Percentiles rank a stretch among this genome's conserved stretches.
Conservation (phyloP, 352 stramenopile species). For the Phytophthora fragariae region DNA sequence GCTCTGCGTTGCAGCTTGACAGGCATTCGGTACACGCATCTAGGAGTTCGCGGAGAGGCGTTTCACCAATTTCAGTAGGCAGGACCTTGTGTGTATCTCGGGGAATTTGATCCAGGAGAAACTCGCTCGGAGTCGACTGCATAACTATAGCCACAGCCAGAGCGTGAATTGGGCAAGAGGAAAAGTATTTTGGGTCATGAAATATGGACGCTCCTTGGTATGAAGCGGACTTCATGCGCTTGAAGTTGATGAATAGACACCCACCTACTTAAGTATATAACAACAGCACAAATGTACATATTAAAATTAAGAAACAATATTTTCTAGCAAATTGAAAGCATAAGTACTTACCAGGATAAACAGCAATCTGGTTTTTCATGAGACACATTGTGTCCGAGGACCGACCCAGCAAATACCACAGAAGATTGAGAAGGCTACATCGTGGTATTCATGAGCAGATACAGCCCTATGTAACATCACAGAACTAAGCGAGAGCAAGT, state of each 20-base stretch:
- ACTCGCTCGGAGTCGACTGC: conserved; percentile 6
- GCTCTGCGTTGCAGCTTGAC: too few relatives aligned
- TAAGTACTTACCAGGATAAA: conserved; percentile 17
- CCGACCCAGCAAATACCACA: conserved; percentile 13
- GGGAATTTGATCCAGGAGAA: not conserved
- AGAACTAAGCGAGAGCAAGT: not conserved
- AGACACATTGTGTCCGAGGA: not conserved
- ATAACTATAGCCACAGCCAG: conserved; percentile 10
- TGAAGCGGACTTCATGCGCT: conserved; percentile 11
- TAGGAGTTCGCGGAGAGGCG: conserved; percentile 5
- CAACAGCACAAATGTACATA: not conserved
- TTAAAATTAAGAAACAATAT: not conserved
- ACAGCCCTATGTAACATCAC: not conserved
- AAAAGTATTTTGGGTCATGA: conserved; percentile 6
- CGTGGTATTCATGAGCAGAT: conserved; percentile 6
- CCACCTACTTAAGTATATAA: conserved; percentile 12
- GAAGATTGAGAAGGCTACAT: conserved; percentile 1
- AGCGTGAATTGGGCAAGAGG: conserved; percentile 10
- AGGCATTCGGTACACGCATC: too few relatives aligned
- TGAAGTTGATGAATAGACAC: conserved; percentile 20
- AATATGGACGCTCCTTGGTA: conserved; percentile 16
- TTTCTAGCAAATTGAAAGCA: not conserved
- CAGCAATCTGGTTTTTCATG: not conserved
- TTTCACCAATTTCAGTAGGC: not conserved
- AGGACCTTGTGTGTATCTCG: not conserved